Evolutionary conservation across 2,329 filamentous ascomycete genomes (phyloP).

Genomic region (Paradendryphiella salina): DNA sequence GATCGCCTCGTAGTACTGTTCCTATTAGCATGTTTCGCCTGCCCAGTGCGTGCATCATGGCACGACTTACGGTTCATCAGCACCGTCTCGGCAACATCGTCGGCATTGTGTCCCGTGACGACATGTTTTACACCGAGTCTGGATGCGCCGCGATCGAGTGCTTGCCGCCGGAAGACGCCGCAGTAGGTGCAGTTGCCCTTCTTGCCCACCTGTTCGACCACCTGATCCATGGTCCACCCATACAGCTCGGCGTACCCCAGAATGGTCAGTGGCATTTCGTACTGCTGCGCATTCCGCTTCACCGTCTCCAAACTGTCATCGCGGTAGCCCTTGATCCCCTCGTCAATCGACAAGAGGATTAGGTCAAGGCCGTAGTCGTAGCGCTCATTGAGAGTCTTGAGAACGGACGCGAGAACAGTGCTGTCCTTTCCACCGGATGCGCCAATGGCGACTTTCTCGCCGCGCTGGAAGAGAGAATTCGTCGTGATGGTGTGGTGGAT

Average conservation of each 20-base stretch:
- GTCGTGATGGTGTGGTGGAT: slow-evolving; percentile 88
- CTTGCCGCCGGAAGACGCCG: slow-evolving; percentile 92
- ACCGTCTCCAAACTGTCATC: slow-evolving; percentile 97
- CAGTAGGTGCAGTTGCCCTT: slow-evolving; percentile 99
- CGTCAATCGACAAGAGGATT: slow-evolving; percentile 87
- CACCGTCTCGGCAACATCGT: slow-evolving; percentile 95
- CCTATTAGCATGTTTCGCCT: slow-evolving; percentile 10
- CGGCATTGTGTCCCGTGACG: slow-evolving; percentile 95
- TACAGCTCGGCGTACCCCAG: slow-evolving; percentile 93
- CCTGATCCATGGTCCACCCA: slow-evolving; percentile 99
- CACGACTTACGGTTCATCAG: slow-evolving; percentile 74
- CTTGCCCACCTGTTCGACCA: slow-evolving; percentile 93
- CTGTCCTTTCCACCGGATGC: slow-evolving; percentile 97
- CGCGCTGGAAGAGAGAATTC: slow-evolving; percentile 76
- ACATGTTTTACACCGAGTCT: slow-evolving; percentile 87
- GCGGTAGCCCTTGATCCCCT: slow-evolving; percentile 95
- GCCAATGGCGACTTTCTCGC: slow-evolving; percentile 89
- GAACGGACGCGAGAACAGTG: slow-evolving; percentile 89
- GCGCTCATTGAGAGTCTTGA: slow-evolving; percentile 92
- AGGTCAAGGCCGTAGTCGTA: slow-evolving; percentile 85
- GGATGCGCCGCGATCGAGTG: slow-evolving; percentile 87
- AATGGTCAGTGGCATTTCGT: slow-evolving; percentile 88
- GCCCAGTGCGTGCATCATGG: neutral
- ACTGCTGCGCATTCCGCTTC: slow-evolving; percentile 88
- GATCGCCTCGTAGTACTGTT: slow-evolving; percentile 75